phyloP scores from a whole-genome alignment of 1,139 yeast genomes.

The Candida dubliniensis region DNA sequence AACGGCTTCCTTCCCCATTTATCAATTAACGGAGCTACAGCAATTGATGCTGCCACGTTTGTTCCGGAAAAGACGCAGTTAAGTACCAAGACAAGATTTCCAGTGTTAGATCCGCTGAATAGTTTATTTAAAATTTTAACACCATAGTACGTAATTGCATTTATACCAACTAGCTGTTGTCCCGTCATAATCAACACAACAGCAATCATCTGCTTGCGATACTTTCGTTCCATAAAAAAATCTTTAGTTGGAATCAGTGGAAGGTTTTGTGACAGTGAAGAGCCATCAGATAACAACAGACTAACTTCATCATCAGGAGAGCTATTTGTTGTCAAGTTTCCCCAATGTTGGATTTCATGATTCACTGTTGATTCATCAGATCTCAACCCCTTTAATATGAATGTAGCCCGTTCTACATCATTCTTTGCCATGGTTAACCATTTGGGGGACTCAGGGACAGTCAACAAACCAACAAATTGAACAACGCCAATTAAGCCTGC shows the following conservation, averaged over 20 bases:
- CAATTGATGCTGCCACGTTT: slow-evolving; percentile 30
- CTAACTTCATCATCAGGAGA: slow-evolving; percentile 6
- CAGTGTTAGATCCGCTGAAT: slow-evolving; percentile 25
- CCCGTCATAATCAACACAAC: slow-evolving; percentile 37
- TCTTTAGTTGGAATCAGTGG: slow-evolving; percentile 25
- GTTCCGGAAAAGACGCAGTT: slow-evolving; percentile 34
- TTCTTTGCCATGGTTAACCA: slow-evolving; percentile 37
- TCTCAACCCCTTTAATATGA: slow-evolving; percentile 28
- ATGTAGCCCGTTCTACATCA: slow-evolving; percentile 28
- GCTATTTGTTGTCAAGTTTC: slow-evolving; percentile 18
- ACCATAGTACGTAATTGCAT: slow-evolving; percentile 43
- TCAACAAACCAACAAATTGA: slow-evolving; percentile 33
- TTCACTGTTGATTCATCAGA: slow-evolving; percentile 30
- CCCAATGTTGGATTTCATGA: slow-evolving; percentile 41
- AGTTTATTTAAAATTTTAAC: slow-evolving; percentile 21
- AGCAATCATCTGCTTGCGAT: slow-evolving; percentile 31
- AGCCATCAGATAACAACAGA: slow-evolving; percentile 9
- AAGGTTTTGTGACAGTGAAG: slow-evolving; percentile 32
- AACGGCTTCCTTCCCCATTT: slow-evolving; percentile 70
- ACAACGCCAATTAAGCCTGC: slow-evolving; percentile 26
- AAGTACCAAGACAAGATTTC: slow-evolving; percentile 26
- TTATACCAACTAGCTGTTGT: slow-evolving; percentile 44
- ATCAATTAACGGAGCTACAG: slow-evolving; percentile 38
- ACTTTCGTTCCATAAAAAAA: slow-evolving; percentile 21
- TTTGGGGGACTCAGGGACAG: slow-evolving; percentile 41